Base-by-base conservation (phyloP, 345 rosid species). In the Diplotaxis tenuifolia region DNA sequence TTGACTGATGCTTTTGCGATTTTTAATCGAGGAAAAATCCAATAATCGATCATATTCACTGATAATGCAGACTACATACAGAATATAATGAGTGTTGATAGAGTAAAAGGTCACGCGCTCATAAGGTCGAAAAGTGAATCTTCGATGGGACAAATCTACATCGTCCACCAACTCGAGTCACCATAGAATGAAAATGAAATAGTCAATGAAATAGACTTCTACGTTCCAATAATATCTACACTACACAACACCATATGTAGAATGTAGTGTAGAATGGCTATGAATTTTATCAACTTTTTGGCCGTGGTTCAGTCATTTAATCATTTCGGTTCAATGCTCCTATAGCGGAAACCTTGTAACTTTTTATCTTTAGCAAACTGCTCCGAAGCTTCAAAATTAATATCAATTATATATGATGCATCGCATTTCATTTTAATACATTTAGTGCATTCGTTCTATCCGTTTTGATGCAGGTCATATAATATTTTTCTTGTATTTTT, bases 141-240 rank as follows among this genome's bases (percentile, higher is more conserved):
- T 12, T 53, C 34, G 69, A 72, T 63, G 15, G 55, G 64, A 72
- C 65, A 73, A 40, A 56, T 55, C 59, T n/a, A 73, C 34, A 45
- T 73, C 75, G 63, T 38, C 62, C 64, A 72, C 69, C 54, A 54
- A 54, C 56, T 38, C 0, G 47, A 73, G 58, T 36, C 36, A 57
- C 76, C 71, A 73, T 65, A 1, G 47, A 40, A n/a, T 56, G 56
- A 27, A 73, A 65, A 42, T 9, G 49, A 14, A 42, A 10, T 56
- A 29, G 19, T 55, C 20, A 21, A 55, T 42, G 58, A 73, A 52
- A 73, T 55, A 42, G 58, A 65, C 59, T 65, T 28, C 19, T 73
- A 60, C 55, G 18, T 55, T 55, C 65, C 49, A 55, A 55, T 63
- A 53, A 62, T 32, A 25, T 25, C 28, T 25, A 25, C 28, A 25